Conservation (phyloP, 2,329 filamentous ascomycete species). For the Arthroderma sp. region DNA sequence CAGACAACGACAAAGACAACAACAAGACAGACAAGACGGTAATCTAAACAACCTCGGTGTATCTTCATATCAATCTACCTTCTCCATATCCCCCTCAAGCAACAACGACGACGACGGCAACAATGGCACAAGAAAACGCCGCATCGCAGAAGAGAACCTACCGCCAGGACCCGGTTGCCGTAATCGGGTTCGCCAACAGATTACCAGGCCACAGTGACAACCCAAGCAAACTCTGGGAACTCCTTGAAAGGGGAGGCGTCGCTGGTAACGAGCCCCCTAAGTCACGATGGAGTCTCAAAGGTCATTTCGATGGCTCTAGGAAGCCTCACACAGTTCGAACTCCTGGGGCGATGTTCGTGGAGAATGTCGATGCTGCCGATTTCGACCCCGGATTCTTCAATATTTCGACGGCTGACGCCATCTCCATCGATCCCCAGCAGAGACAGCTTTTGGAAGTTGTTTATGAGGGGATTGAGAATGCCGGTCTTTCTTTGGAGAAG, state of each 20-base stretch:
- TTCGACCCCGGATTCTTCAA: conserved; percentile 24
- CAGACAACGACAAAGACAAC: too few relatives aligned
- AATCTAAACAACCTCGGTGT: too few relatives aligned
- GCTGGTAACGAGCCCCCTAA: conserved; percentile 8
- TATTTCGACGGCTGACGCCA: conserved; percentile 15
- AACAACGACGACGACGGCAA: too few relatives aligned
- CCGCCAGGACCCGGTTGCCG: conserved; percentile 13
- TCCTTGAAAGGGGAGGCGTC: conserved; percentile 14
- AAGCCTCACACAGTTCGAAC: conserved; percentile 7
- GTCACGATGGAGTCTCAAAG: conserved; percentile 9
- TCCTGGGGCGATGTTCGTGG: conserved; percentile 10
- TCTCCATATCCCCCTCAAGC: too few relatives aligned
- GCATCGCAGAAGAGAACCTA: too few relatives aligned
- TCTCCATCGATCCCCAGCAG: conserved; percentile 22
- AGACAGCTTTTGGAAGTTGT: conserved; percentile 18
- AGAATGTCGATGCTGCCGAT: conserved; percentile 13
- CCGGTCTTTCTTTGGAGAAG: conserved; percentile 15
- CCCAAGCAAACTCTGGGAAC: conserved; percentile 24
- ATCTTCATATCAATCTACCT: too few relatives aligned
- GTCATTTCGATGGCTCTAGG: conserved; percentile 10
- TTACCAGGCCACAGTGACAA: conserved; percentile 20
- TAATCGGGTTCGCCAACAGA: conserved; percentile 22
- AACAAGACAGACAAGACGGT: too few relatives aligned
- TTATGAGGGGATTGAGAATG: conserved; percentile 19
- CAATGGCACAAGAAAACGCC: too few relatives aligned